Evolutionary conservation across 257 asterid genomes (phyloP), one percentile per base, ranked within the genome.

Genomic region (Solanum tarapatanum): DNA sequence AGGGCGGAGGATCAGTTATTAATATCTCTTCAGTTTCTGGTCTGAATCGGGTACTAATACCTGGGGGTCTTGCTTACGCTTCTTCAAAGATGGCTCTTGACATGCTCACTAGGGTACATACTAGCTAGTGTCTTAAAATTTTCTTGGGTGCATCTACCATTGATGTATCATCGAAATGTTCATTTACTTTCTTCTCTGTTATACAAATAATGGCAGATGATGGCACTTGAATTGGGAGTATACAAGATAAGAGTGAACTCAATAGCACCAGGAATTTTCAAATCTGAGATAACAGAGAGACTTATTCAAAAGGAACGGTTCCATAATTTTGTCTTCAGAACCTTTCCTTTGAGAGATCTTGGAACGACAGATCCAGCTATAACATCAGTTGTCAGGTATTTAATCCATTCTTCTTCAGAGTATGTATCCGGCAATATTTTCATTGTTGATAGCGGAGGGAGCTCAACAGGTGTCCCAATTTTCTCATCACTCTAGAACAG

Each of bases 371-470:
- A 90, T 85, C 94, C 94, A 10, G 92, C 90, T 23, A 76, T 91
- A 86, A 91, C 91, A 70, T 91, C 92, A 19, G 87, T 92, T 26
- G 87, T 89, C 7, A 90, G 91, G 8, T 92, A 91, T 41, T 62
- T 91, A 30, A 79, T 90, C 87, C 92, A 92, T 32, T 91, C 89
- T 66, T 74, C 89, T 30, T 92, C 94, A 1, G 88, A 87, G 32
- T 91, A 91, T 28, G 89, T 91, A 51, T 87, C 92, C 4, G 93
- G 92, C 75, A 91, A 92, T 30, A 32, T 90, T 77, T 91, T 86
- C 60, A 73, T 91, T 14, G 92, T 91, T 28, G 93, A 91, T 10
- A 77, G 90, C 0, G 92, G 94, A 70, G 72, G 76, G 21, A 91
- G 92, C 28, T 58, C 90, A 82, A 26, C 89, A 5, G 92, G 94